A percentile compares a stretch with the other conserved stretches of the same genome.
phyloP scores from a whole-genome alignment of 2,329 filamentous ascomycete genomes.

The Monilinia fructicola region DNA sequence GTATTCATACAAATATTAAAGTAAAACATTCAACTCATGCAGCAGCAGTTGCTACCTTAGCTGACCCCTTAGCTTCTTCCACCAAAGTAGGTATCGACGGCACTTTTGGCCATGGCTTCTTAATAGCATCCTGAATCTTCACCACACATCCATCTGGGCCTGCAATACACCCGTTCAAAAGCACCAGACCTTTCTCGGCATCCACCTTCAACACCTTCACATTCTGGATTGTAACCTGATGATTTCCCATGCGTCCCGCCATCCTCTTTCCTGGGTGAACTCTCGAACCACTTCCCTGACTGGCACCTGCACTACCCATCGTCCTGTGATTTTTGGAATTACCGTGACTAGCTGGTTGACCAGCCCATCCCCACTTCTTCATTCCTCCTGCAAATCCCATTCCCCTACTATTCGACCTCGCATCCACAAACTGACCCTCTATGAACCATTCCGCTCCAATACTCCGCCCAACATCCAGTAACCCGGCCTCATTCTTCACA shows the following conservation, averaged over 20 bases:
- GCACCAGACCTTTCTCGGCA: constrained; percentile 79
- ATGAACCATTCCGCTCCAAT: constrained; percentile 89
- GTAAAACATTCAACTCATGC: constrained; percentile 31
- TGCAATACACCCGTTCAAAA: constrained; percentile 82
- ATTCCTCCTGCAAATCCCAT: constrained; percentile 97
- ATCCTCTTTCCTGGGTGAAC: constrained; percentile 97
- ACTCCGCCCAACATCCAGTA: constrained; percentile 72
- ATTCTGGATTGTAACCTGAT: constrained; percentile 88
- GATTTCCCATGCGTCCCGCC: constrained; percentile 91
- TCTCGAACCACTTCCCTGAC: constrained; percentile 88
- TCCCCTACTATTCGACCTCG: constrained; percentile 73
- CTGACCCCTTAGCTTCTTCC: constrained; percentile 50
- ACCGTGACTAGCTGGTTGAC: constrained; percentile 91
- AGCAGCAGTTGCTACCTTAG: constrained; percentile 32
- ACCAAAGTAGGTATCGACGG: constrained; percentile 49
- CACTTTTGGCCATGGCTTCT: constrained; percentile 69
- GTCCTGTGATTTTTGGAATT: constrained; percentile 92
- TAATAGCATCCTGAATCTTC: constrained; percentile 84
- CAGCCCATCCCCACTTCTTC: constrained; percentile 89
- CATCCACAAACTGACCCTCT: constrained; percentile 87
- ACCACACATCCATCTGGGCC: constrained; percentile 87
- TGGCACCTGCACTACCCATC: constrained; percentile 85
- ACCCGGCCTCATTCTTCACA: constrained; percentile 69
- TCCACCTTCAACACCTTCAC: constrained; percentile 86
- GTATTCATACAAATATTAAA: constrained; percentile 38